Conservation (phyloP, 306 rosid genomes). For the Arachis hypogaea region DNA sequence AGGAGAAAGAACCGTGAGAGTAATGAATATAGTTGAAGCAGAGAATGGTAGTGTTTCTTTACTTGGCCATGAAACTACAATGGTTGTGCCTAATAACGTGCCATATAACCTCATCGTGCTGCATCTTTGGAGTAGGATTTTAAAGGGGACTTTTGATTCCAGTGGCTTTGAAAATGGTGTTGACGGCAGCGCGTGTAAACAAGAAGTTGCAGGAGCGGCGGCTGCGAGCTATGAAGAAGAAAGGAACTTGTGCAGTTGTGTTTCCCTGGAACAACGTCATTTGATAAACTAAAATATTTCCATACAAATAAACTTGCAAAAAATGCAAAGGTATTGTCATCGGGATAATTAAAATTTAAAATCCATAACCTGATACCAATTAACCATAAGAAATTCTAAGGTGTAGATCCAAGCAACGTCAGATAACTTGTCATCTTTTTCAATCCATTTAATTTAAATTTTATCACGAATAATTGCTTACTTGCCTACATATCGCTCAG, state of each 20-base stretch:
- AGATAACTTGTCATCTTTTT: neutral
- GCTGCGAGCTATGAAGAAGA: too few species aligned
- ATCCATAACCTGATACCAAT: too few species aligned
- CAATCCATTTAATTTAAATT: neutral
- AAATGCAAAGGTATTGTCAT: too few species aligned
- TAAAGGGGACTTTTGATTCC: neutral
- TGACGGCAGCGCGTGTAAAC: too few species aligned
- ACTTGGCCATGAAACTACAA: constrained; percentile 57
- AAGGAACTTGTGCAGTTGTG: too few species aligned
- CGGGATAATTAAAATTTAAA: too few species aligned
- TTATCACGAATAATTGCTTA: neutral
- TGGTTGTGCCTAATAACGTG: constrained; percentile 57
- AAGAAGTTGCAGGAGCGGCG: too few species aligned
- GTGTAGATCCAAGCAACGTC: neutral
- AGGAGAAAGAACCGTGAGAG: neutral
- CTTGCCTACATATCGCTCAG: neutral
- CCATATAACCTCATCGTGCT: constrained; percentile 58
- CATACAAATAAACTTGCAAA: too few species aligned
- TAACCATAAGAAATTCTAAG: neutral
- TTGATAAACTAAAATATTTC: too few species aligned
- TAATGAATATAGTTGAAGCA: neutral
- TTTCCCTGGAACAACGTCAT: too few species aligned
- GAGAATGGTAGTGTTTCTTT: neutral
- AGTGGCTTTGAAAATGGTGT: too few species aligned
- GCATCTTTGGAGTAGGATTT: constrained; percentile 36